These are phyloP conservation scores for Pseudohyphozyma bogoriensis DNA, from an alignment of 768 basidiomycete species.

Conservation along the genomic window DNA sequence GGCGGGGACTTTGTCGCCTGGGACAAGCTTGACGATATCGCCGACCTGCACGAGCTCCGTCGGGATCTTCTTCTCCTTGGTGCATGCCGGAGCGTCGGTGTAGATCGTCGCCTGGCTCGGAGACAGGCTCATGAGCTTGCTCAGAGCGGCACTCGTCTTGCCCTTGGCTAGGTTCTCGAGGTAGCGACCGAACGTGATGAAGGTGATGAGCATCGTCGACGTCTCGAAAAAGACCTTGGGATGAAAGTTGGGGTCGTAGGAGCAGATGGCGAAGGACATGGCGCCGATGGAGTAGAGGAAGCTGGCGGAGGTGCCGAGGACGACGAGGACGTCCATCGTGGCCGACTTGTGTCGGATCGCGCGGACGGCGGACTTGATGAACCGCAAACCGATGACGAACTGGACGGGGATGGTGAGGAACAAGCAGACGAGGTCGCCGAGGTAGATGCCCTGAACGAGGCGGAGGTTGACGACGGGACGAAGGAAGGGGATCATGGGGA, in stretches of 20 bases:
- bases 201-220: constrained; percentile 95
- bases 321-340: constrained; percentile 97
- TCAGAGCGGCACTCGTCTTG: constrained; percentile 89
- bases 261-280: constrained; percentile 50
- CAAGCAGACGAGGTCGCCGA: constrained; percentile 69
- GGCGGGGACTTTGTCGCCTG: constrained; percentile 91
- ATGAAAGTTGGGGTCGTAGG: constrained; percentile 51
- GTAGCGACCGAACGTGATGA: constrained; percentile 88
- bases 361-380: constrained; percentile 84
- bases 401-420: constrained; percentile 81
- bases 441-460: constrained; percentile 58
- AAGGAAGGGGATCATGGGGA: constrained; percentile 56
- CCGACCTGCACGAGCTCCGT: constrained; percentile 92
- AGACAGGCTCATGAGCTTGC: constrained; percentile 87
- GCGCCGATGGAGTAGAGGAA: constrained; percentile 76
- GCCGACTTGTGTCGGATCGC: constrained; percentile 76
- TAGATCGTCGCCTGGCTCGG: constrained; percentile 95
- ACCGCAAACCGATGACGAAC: constrained; percentile 77
- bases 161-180: constrained; percentile 96
- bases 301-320: constrained; percentile 86
- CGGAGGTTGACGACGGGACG: constrained; percentile 46
- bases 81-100: constrained; percentile 52
- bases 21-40: constrained; percentile 84
- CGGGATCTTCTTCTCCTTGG: constrained; percentile 76
- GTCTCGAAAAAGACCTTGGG: constrained; percentile 96